A percentile compares a stretch with the other conserved stretches of the same genome.
Conservation (phyloP, 106 monocot species). For the Agapanthus africanus region DNA sequence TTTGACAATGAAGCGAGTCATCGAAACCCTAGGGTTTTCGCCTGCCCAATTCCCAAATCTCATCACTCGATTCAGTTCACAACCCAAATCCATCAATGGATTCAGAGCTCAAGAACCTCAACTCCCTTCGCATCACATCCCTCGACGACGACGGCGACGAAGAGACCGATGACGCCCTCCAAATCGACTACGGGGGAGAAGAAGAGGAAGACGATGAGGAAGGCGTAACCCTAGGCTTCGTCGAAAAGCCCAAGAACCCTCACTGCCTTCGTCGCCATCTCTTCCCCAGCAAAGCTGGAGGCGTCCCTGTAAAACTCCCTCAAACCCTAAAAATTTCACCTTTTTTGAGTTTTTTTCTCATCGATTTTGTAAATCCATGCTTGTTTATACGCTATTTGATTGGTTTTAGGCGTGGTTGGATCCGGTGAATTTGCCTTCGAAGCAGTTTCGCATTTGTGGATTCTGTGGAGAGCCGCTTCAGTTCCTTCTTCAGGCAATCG, state of each 20-base stretch:
- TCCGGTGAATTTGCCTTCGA: conserved; percentile 55
- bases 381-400: conserved; percentile 2
- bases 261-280: conserved; percentile 55
- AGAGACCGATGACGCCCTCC: conserved; percentile 4
- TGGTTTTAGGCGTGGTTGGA: conserved; percentile 76
- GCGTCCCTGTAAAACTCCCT: conserved; percentile 54
- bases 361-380: neutral
- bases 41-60: too few species aligned
- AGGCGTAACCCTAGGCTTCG: conserved; percentile 53
- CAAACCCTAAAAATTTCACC: conserved; percentile 1
- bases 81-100: too few species aligned
- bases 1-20: too few species aligned
- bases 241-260: conserved; percentile 59
- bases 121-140: too few species aligned
- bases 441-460: conserved; percentile 47
- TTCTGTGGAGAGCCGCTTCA: conserved; percentile 82
- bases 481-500: conserved; percentile 77
- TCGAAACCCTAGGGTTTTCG: too few species aligned
- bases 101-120: too few species aligned
- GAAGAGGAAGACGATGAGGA: conserved; percentile 50
- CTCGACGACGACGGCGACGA: conserved; percentile 24
- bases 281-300: conserved; percentile 90
- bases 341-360: too few species aligned
- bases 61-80: too few species aligned
- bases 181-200: conserved; percentile 24